phyloP scores from a whole-genome alignment of 2,329 filamentous ascomycete genomes.

The Aspergillus sergii region DNA sequence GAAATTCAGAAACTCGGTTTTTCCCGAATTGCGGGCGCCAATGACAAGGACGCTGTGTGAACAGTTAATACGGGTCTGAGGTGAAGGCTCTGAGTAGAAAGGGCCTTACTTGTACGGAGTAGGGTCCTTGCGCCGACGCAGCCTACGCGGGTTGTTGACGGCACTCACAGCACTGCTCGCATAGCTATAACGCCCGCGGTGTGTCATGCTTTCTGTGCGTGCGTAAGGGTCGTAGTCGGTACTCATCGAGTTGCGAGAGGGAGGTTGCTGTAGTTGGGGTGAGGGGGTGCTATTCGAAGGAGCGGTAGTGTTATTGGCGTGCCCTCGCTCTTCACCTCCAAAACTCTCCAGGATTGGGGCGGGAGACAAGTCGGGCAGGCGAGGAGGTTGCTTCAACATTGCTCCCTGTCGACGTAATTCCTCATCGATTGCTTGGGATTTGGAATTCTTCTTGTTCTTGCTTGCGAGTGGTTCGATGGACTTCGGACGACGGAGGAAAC shows the following conservation, averaged over 20 bases:
- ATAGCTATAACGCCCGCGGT: slow-evolving; percentile 95
- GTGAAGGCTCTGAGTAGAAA: slow-evolving; percentile 24
- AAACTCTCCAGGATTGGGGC: slow-evolving; percentile 57
- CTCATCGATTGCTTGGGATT: slow-evolving; percentile 50
- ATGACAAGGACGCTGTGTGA: slow-evolving; percentile 78
- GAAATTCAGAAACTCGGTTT: slow-evolving; percentile 96
- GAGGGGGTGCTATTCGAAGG: slow-evolving; percentile 44
- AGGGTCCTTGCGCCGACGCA: slow-evolving; percentile 93
- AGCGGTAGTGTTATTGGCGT: slow-evolving; percentile 66
- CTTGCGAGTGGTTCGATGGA: slow-evolving; percentile 61
- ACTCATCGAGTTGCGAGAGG: slow-evolving; percentile 27
- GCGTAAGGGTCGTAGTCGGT: slow-evolving; percentile 73
- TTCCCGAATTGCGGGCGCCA: slow-evolving; percentile 83
- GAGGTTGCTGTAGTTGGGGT: slow-evolving; percentile 24
- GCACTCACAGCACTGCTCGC: slow-evolving; percentile 88
- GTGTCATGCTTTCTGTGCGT: slow-evolving; percentile 90
- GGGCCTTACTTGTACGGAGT: slow-evolving; percentile 92
- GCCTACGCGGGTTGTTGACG: slow-evolving; percentile 87
- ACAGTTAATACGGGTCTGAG: slow-evolving; percentile 6
- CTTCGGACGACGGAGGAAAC: slow-evolving; percentile 68
- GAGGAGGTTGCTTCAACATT: slow-evolving; percentile 62
- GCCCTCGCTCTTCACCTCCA: slow-evolving; percentile 61
- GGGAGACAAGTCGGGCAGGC: slow-evolving; percentile 51
- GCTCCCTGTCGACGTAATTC: slow-evolving; percentile 59
- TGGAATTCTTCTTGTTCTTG: slow-evolving; percentile 41